Evolutionary conservation across 2,329 filamentous ascomycete species (phyloP), one percentile per base, ranked within the genome.

Genomic region (Talaromyces verruculosus): DNA sequence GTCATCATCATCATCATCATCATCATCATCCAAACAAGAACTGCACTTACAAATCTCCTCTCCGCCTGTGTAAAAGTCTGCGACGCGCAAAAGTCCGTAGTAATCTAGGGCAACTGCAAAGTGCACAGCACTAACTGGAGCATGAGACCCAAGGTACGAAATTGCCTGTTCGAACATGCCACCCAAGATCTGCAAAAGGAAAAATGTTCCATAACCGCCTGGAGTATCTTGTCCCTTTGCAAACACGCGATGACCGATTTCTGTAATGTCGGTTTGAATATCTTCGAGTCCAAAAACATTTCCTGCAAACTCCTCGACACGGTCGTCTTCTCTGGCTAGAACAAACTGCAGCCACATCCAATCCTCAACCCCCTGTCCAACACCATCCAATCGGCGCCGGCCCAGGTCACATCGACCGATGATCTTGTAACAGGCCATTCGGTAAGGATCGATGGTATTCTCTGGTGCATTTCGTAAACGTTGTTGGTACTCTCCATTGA

Each of bases 401-500:
- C 78, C 81, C 66, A 89, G 79, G 69, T 89, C 87, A 73, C 87
- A 89, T 60, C 87, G 92, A 55, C 96, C 95, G 71, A 99, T 90
- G 68, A 99, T 89, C 84, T 99, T 98, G 84, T 98, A 98, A 77
- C 95, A 97, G 58, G 94, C 93, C 88, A 97, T 93, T 63, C 93
- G 89, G 81, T 96, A 99, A 30, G 95, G 95, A 76, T 99, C 95
- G 69, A 96, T 88, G 1, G 91, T 91, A 74, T 93, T 90, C 66
- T 95, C 91, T 0, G 92, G 91, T 0, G 91, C 91, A 72, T 96
- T 92, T 69, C 92, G 89, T 30, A 89, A 86, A 55, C 93, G 89
- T 76, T 96, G 91, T 61, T 90, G 90, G 78, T 96, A 97, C 75
- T 97, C 93, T 69, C 91, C 92, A 71, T 91, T 91, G 79, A 96